Evolutionary conservation across 192 early-diverging fungal species (phyloP).

Genomic region (Backusella tarrabulga): DNA sequence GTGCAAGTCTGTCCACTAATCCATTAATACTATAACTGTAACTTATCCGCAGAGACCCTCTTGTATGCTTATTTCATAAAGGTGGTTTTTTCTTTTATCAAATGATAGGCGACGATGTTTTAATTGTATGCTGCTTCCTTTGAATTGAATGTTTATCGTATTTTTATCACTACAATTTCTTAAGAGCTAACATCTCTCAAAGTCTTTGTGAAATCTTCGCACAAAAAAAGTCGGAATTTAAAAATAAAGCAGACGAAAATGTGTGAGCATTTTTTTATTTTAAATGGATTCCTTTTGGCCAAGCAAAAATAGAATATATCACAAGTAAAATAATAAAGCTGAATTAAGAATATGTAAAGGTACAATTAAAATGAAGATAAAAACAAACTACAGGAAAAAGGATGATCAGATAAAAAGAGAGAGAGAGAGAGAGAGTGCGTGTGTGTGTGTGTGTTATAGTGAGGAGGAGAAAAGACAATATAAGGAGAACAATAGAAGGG

Average conservation of each 20-base stretch:
- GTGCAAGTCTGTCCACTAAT: too few species aligned
- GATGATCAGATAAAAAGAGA: neutral
- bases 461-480: neutral
- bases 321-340: neutral
- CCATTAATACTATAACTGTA: too few species aligned
- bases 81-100: too few species aligned
- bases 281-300: neutral
- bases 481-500: neutral
- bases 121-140: too few species aligned
- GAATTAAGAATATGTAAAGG: slow-evolving; percentile 7
- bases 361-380: slow-evolving; percentile 1
- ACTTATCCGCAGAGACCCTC: too few species aligned
- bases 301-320: neutral
- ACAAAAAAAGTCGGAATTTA: neutral
- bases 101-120: too few species aligned
- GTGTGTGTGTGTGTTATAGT: neutral
- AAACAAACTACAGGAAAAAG: neutral
- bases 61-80: too few species aligned
- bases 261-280: neutral
- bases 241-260: neutral
- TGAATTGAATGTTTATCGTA: too few species aligned
- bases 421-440: neutral
- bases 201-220: too few species aligned
- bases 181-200: too few species aligned
- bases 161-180: too few species aligned